Evolutionary conservation across 208 protist species (phyloP).

Genomic region (Entamoeba histolytica): DNA sequence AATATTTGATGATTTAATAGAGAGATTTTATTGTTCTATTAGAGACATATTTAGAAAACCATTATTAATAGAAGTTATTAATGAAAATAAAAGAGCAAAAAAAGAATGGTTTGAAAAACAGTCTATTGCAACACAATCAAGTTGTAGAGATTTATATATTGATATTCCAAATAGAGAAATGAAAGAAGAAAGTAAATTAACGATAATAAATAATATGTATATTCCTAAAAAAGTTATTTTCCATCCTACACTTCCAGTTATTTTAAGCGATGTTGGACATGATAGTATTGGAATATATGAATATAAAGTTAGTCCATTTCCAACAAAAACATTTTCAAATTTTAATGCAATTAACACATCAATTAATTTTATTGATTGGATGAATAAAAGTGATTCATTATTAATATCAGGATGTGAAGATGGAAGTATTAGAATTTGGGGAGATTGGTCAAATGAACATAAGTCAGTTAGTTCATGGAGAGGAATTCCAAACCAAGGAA

Average conservation of each 20-base stretch:
- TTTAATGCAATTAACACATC: background rate
- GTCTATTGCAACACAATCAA: background rate
- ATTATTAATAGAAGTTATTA: background rate
- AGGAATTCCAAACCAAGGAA: background rate
- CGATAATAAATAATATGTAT: background rate
- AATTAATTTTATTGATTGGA: background rate
- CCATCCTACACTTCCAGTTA: background rate
- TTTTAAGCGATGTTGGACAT: background rate
- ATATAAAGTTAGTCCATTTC: background rate
- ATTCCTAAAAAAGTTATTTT: background rate
- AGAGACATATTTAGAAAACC: background rate
- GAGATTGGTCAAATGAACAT: background rate
- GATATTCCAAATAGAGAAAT: background rate
- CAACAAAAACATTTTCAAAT: background rate
- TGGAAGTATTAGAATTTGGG: background rate
- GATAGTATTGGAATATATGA: background rate
- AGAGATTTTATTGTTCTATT: background rate
- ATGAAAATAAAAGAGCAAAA: background rate
- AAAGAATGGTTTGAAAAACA: background rate
- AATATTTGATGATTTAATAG: background rate
- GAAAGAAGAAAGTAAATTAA: background rate
- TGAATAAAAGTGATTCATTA: background rate
- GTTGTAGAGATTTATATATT: background rate
- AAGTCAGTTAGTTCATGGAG: background rate
- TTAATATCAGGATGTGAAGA: background rate